These are phyloP conservation scores for Globisporangium megalacanthum DNA, from an alignment of 352 stramenopile genomes.

Conservation along the genomic window DNA sequence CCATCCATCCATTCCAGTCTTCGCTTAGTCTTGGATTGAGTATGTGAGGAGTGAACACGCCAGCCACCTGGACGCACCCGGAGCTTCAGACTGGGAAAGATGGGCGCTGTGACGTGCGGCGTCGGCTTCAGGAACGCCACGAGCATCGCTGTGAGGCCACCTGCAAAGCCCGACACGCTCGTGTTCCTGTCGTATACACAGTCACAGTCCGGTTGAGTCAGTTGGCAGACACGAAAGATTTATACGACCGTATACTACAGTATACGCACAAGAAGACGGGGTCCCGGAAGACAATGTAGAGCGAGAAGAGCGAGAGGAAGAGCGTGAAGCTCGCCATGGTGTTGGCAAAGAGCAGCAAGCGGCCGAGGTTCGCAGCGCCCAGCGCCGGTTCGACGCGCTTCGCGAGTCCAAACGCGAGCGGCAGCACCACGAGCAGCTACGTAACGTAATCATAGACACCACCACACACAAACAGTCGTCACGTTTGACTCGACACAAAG, in stretches of 20 bases:
- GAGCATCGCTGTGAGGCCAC: conserved; percentile 72
- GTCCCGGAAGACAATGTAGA: conserved; percentile 82
- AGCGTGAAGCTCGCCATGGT: conserved; percentile 60
- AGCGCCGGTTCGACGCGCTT: conserved; percentile 78
- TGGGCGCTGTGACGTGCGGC: conserved; percentile 43
- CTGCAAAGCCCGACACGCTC: conserved; percentile 71
- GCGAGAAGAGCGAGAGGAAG: conserved; percentile 72
- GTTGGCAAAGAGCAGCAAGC: conserved; percentile 74
- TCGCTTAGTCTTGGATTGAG: neutral
- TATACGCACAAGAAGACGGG: conserved; percentile 67
- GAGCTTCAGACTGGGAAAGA: conserved; percentile 54
- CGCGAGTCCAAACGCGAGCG: conserved; percentile 54
- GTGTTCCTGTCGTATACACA: conserved; percentile 30
- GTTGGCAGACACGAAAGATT: no score
- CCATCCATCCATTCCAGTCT: no score
- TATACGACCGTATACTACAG: neutral
- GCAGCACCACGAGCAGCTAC: conserved; percentile 61
- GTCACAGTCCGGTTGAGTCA: neutral
- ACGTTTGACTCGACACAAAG: neutral
- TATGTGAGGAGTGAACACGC: neutral
- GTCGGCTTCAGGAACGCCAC: conserved; percentile 77
- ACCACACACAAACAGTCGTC: neutral
- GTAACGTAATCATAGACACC: no score
- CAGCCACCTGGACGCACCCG: conserved; percentile 29
- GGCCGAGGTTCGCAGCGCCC: conserved; percentile 50